Base-by-base conservation (phyloP, 2,329 filamentous ascomycete species). In the Pseudogymnoascus sp. region DNA sequence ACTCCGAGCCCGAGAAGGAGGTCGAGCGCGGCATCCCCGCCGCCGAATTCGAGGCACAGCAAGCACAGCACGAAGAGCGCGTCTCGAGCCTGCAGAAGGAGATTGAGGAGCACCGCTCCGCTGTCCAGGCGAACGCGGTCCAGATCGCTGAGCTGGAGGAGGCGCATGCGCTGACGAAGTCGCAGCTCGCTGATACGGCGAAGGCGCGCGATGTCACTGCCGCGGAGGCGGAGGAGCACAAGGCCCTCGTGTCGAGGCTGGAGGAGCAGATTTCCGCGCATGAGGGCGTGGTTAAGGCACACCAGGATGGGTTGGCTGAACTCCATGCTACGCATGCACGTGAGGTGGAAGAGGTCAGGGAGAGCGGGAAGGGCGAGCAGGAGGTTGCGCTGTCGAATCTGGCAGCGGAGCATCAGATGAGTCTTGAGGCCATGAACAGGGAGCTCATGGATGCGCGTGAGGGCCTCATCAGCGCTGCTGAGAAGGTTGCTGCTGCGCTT, bases 11-110 rank as follows among this genome's bases (percentile, higher is more conserved):
- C 65, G 88, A 89, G 66, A 81, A 77, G 64, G 88, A 96, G 72
- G 87, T 97, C 62, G 86, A 91, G 72, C 92, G 96, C 76, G 93
- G 90, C 76, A 78, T 82, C 3, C 84, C 89, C 38, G 87, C 96
- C 69, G 82, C 83, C 66, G 81, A 79, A 67, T 90, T 93, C 69
- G 80, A 86, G 11, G 73, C 82, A 40, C 90, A 87, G 69, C 86
- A 96, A 31, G 81, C 86, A 2, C 83, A 93, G 69, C 81, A 96
- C 10, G 84, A 90, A 40, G 82, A 88, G 62, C 82, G 16, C 13
- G 31, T 60, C 3, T 35, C 31, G 56, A 60, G 56, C 31, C 31
- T 60, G n/a, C 31, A 35, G n/a, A 60, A 21, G 31, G 56, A 60
- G 56, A 62, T 83, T 86, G 21, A 74, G 82, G 19, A 63, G 38